Conservation (phyloP, 169 alveolate genomes). For the Plasmodium chabaudi region DNA sequence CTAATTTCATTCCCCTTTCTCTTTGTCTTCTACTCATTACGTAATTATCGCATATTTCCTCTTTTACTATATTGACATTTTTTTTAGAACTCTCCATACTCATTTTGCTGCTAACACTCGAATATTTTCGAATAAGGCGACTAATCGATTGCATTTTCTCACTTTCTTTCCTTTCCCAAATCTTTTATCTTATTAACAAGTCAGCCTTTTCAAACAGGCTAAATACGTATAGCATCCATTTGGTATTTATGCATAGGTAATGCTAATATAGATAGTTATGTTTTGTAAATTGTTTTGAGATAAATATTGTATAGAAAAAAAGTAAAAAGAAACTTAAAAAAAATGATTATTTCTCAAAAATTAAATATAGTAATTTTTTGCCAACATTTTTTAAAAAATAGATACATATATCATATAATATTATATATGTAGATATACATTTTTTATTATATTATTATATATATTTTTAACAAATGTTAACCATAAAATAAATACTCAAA, state of each 20-base stretch:
- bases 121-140: conserved; percentile 22
- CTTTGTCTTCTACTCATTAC: conserved; percentile 58
- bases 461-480: too few species aligned
- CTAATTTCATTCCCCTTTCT: conserved; percentile 51
- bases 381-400: too few species aligned
- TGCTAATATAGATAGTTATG: too few species aligned
- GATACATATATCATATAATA: too few species aligned
- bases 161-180: background rate
- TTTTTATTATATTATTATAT: too few species aligned
- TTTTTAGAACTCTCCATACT: conserved; percentile 14
- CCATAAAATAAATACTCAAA: too few species aligned
- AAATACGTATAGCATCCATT: background rate
- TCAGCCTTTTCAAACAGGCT: background rate
- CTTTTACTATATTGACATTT: conserved; percentile 18
- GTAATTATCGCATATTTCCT: background rate
- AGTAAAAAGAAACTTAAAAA: background rate
- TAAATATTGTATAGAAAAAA: background rate
- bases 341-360: too few species aligned
- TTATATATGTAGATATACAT: too few species aligned
- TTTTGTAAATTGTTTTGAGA: background rate
- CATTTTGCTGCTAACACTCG: conserved; percentile 32
- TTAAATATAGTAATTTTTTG: too few species aligned
- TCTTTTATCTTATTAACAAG: background rate
- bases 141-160: conserved; percentile 22
- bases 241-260: background rate